Evolutionary conservation across 2,329 filamentous ascomycete species (phyloP), one percentile per base, ranked within the genome.

Genomic region (Paradendryphiella salina): DNA sequence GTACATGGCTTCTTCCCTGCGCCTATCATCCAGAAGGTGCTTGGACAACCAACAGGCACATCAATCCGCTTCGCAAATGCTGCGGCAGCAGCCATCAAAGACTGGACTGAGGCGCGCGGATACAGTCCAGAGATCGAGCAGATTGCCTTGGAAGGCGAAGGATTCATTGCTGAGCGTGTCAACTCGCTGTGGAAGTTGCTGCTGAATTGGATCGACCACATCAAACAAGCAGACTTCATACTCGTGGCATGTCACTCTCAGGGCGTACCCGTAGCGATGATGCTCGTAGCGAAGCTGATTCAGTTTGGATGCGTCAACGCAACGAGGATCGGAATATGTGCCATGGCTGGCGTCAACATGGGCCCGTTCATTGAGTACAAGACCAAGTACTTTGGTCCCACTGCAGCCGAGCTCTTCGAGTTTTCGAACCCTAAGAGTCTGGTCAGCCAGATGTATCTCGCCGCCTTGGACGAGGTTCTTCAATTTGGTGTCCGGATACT

Each of bases 1-100:
- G 85, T 99, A 1, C 94, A 99, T 71, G 94, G 94, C 0, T 88
- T 96, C 53, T 96, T 97, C 60, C 94, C 94, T 1, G 90, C 90
- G 0, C 84, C 88, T 0, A 83, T 95, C 34, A 80, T 99, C 29
- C 87, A 94, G n/a, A 88, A 87, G 15, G 88, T 99, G 61, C 86
- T 97, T 13, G 94, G 94, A 0, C 93, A 96, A 63, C 94, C 94
- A 0, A 99, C 92, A 0, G 94, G 94, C 5, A 99, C 94, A 0
- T 97, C 93, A 0, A 85, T 97, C 49, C 87, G 91, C 33, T 99
- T 99, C 68, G 90, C 92, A 8, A 93, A 89, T 57, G 87, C 93
- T 66, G 89, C 88, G 14, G 91, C 91, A 5, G 85, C 89, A 32
- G 87, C 90, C 1, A 93, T 99, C 62, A 83, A 87, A 50, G 82